Evolutionary conservation across 2,329 filamentous ascomycete species (phyloP).

Genomic region (Talaromyces sp.): DNA sequence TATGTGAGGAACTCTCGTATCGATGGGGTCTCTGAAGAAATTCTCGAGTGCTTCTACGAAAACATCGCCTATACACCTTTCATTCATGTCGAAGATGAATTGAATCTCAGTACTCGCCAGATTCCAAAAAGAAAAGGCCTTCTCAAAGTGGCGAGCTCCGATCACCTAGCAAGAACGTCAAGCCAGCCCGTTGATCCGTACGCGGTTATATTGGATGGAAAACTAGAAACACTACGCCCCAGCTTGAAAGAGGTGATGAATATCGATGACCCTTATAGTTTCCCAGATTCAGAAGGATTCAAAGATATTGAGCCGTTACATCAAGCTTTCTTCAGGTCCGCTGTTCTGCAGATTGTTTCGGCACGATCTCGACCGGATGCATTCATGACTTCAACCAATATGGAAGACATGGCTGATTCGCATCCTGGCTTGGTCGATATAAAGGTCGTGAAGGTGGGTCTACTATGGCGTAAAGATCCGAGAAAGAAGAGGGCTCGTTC

Average conservation of each 20-base stretch:
- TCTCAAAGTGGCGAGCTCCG: slow-evolving; percentile 62
- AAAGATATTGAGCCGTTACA: slow-evolving; percentile 80
- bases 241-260: slow-evolving; percentile 89
- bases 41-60: slow-evolving; percentile 95
- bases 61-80: slow-evolving; percentile 98
- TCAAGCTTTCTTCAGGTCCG: slow-evolving; percentile 85
- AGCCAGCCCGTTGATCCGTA: slow-evolving; percentile 95
- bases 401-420: slow-evolving; percentile 78
- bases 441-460: slow-evolving; percentile 91
- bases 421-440: slow-evolving; percentile 94
- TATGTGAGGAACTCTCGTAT: slow-evolving; percentile 93
- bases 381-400: slow-evolving; percentile 84
- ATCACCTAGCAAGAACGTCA: slow-evolving; percentile 60
- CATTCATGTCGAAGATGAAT: slow-evolving; percentile 92
- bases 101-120: slow-evolving; percentile 67
- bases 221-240: slow-evolving; percentile 76
- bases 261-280: slow-evolving; percentile 86
- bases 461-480: slow-evolving; percentile 88
- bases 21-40: slow-evolving; percentile 89
- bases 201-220: slow-evolving; percentile 85
- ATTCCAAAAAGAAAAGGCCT: slow-evolving; percentile 70
- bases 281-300: slow-evolving; percentile 70
- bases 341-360: slow-evolving; percentile 90
- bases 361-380: slow-evolving; percentile 89
- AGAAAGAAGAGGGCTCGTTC: slow-evolving; percentile 94